Conservation (phyloP, 257 asterid genomes). For the Nicotiana otophora region DNA sequence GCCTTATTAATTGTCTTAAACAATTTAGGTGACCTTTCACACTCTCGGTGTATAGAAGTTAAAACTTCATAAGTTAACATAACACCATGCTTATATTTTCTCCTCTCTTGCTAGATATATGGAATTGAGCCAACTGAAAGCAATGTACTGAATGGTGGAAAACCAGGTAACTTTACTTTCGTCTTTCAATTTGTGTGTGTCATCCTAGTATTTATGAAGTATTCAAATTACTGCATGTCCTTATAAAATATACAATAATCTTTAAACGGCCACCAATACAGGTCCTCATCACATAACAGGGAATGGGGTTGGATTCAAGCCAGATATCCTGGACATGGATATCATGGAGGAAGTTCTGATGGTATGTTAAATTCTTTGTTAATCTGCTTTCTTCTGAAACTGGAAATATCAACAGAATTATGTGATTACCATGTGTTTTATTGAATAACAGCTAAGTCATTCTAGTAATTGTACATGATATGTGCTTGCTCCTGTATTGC, state of each 20-base stretch:
- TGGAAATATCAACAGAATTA: neutral
- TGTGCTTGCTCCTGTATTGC: slow-evolving; percentile 3
- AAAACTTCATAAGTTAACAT: too few species aligned
- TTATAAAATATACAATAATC: neutral
- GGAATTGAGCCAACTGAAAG: slow-evolving; percentile 95
- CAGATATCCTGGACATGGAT: slow-evolving; percentile 94
- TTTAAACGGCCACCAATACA: slow-evolving; percentile 1
- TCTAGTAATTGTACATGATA: neutral
- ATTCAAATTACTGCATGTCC: neutral
- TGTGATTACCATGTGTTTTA: neutral
- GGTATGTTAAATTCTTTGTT: slow-evolving; percentile 31
- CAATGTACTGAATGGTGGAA: slow-evolving; percentile 85
- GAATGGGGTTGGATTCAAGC: slow-evolving; percentile 99
- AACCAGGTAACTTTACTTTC: slow-evolving; percentile 52
- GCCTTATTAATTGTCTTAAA: too few species aligned
- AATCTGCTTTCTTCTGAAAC: neutral
- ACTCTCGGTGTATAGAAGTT: neutral
- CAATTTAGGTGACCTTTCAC: too few species aligned
- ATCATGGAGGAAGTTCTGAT: slow-evolving; percentile 95
- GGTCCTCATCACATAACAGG: slow-evolving; percentile 99
- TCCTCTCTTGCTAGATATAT: slow-evolving; percentile 45
- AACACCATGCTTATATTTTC: neutral
- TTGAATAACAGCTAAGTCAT: neutral
- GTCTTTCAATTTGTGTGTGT: neutral
- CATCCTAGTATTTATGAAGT: neutral